Base-by-base conservation (phyloP, 2,329 filamentous ascomycete species). In the Fusarium annulatum region DNA sequence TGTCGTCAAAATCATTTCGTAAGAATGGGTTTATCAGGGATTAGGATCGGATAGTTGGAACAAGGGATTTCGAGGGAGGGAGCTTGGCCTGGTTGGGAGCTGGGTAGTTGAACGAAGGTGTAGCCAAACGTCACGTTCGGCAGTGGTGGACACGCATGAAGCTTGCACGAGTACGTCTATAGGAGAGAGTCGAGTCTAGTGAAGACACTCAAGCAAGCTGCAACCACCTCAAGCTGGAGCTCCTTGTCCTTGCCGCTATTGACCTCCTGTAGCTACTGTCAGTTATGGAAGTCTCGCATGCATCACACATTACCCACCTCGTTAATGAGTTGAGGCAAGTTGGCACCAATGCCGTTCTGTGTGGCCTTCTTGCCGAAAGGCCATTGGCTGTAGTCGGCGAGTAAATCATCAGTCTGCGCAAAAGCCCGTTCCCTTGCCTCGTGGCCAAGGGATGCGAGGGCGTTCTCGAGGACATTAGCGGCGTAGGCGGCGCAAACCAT, bases 401-500 rank as follows among this genome's bases (percentile, higher is more conserved):
- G 86, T 74, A 99, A 85, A 85, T 98, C 96, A 82, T 99, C 96
- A 23, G 97, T 97, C 86, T 98, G 96, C 45, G 95, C 94, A 83
- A 98, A 99, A 9, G 96, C 96, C 76, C 96, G 89, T 85, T 99
- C 96, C 77, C 96, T 88, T 63, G 96, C 92, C 86, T 99, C 96
- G 81, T 98, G 96, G 76, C 95, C 94, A 72, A 99, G 90, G 19
- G 94, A 97, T 64, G 94, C 94, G 78, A 99, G 86, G n/a, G 96
- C 96, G 81, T 99, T 99, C 86, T 99, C 96, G 66, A 99, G 89
- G 34, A 99, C 96, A 80, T 99, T 99, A 71, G 96, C 96, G 51
- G 96, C 96, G 83, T 99, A 98, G 51, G 96, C 96, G 58, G 96
- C 96, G 85, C 96, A 99, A 61, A 99, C 94, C 95, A 99, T 97